Percentiles rank a stretch among this genome's conserved stretches.
These are phyloP conservation scores for Mollisia scopiformis DNA, from an alignment of 2,329 filamentous ascomycete species.

Conservation along the genomic window DNA sequence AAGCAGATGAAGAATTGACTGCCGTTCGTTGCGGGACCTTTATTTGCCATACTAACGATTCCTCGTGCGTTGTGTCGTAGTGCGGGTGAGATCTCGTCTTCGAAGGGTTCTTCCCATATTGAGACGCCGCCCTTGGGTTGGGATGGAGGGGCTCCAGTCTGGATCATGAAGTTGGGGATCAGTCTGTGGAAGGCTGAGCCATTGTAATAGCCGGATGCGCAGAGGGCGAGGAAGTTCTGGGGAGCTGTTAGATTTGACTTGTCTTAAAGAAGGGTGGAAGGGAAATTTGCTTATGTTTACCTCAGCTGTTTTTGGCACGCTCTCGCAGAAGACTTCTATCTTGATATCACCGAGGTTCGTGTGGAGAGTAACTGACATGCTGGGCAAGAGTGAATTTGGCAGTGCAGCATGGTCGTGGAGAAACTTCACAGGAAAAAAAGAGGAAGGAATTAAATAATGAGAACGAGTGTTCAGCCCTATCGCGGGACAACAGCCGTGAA, in stretches of 20 bases:
- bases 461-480: background rate
- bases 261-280: background rate
- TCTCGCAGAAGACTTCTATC: constrained; percentile 94
- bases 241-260: constrained; percentile 18
- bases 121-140: constrained; percentile 71
- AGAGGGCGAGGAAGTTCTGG: constrained; percentile 86
- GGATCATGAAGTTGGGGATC: constrained; percentile 81
- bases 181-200: constrained; percentile 77
- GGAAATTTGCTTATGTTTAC: constrained; percentile 44
- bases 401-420: constrained; percentile 17
- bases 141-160: constrained; percentile 68
- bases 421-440: background rate
- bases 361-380: constrained; percentile 75
- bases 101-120: constrained; percentile 75
- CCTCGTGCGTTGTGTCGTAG: constrained; percentile 71
- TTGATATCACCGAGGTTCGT: constrained; percentile 91
- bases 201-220: constrained; percentile 78
- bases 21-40: constrained; percentile 72
- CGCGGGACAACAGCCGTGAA: background rate
- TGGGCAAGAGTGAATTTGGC: constrained; percentile 12
- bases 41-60: constrained; percentile 79
- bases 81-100: constrained; percentile 77
- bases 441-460: background rate
- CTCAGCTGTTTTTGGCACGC: constrained; percentile 89
- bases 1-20: constrained; percentile 84